Base-by-base conservation (phyloP, 805 yeast species). In the Nakazawaea ambrosiae region DNA sequence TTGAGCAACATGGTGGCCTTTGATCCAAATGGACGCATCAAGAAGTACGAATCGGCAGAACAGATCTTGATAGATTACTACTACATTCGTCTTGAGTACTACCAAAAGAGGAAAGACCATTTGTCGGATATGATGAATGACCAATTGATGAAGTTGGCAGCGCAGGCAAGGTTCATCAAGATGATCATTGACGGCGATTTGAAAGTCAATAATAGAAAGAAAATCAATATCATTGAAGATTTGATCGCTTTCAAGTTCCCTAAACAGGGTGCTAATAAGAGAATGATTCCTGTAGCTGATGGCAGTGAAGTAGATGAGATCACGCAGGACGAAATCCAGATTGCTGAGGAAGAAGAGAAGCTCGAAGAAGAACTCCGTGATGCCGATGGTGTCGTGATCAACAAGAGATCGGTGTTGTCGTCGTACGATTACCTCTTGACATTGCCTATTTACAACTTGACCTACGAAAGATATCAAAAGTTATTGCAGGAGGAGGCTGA, bases 1-100 rank as follows among this genome's bases (percentile, higher is more conserved):
- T 65, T 86, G 44, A 71, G 81, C 32, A 92, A 92, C 56, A 89
- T 92, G 96, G 96, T 92, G 39, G 94, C 96, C 0, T 92, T 92
- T 61, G 97, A 92, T 61, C 75, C 95, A 3, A 71, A 72, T 33
- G 96, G 96, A 27, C 75, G 89, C 47, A 85, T 92, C 50, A 83
- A 82, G 54, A 86, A 76, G 56, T 92, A 88, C 58, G 82, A 79
- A 10, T 66, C 67, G 34, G 82, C 81, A 2, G 74, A 75, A 45
- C 90, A 87, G 32, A 90, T 92, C 35, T 65, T 92, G 48, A 70
- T 68, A 42, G 97, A 90, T 47, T 92, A 82, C 58, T 92, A 81
- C 57, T 81, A 70, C 50, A 84, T 92, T 11, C 74, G 98, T 51
- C 65, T 92, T 44, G 96, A 89, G 42, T 86, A 69, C 56, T 92